A percentile compares a stretch with the other conserved stretches of the same genome.
Conservation (phyloP, 2,329 filamentous ascomycete species). For the Talaromyces albobiverticillius region DNA sequence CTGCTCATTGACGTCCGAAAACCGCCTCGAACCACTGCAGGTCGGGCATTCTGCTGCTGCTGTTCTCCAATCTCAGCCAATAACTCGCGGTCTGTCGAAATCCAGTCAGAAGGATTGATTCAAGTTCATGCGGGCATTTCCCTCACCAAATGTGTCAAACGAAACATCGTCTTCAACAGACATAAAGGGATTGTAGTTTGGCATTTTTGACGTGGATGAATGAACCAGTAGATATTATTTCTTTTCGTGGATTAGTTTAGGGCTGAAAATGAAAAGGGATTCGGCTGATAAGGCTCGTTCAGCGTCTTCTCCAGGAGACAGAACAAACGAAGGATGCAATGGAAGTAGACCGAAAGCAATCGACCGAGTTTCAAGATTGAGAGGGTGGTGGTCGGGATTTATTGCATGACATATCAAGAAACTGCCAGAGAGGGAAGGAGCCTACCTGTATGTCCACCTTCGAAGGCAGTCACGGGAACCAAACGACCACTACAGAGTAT, state of each 20-base stretch:
- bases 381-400: not conserved
- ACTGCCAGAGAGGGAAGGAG: not conserved
- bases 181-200: constrained; percentile 1
- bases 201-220: not conserved
- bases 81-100: constrained; percentile 34
- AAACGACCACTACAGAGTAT: not conserved
- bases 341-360: not conserved
- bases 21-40: not conserved
- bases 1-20: not conserved
- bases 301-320: no score
- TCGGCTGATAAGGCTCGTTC: no score
- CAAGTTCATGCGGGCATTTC: not conserved
- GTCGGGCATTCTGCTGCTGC: constrained; percentile 5
- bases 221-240: no score
- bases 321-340: not conserved
- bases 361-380: not conserved
- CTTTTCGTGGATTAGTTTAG: no score
- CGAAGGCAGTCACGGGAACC: not conserved
- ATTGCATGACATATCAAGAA: not conserved
- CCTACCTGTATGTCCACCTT: no score
- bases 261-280: no score
- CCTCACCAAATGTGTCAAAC: constrained; percentile 51
- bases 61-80: constrained; percentile 29
- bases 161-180: constrained; percentile 27
- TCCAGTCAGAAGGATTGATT: not conserved